A percentile compares a stretch with the other conserved stretches of the same genome.
phyloP scores from a whole-genome alignment of 371 early-diverging fungal species.

The Mycotypha africana region DNA sequence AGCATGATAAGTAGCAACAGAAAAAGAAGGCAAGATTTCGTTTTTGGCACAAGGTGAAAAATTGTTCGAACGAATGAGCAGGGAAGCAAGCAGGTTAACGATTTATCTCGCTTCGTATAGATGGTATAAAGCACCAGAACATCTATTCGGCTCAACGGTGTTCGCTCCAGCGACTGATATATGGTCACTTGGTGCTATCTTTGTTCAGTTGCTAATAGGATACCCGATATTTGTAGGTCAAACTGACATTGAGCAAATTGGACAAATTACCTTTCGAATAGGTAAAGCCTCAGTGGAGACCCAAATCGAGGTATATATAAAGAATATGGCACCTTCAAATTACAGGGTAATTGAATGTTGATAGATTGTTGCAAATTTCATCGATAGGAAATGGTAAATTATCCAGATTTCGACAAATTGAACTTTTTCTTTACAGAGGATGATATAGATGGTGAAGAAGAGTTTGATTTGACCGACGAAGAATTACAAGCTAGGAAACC shows the following conservation, averaged over 20 bases:
- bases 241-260: conserved; percentile 40
- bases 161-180: conserved; percentile 38
- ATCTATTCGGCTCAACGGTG: conserved; percentile 29
- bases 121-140: conserved; percentile 44
- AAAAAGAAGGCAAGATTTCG: too few relatives aligned
- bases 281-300: conserved; percentile 25
- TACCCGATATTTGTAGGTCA: conserved; percentile 32
- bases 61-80: neutral
- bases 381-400: conserved; percentile 34
- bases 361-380: neutral
- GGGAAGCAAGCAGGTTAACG: too few relatives aligned
- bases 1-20: too few relatives aligned
- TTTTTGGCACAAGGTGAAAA: conserved; percentile 36
- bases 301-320: too few relatives aligned
- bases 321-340: too few relatives aligned
- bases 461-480: conserved; percentile 9
- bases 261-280: conserved; percentile 25
- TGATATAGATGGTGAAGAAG: conserved; percentile 1
- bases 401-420: conserved; percentile 39
- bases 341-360: too few relatives aligned
- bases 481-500: conserved; percentile 21
- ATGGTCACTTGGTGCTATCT: conserved; percentile 41
- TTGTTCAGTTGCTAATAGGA: conserved; percentile 24
- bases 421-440: conserved; percentile 23
- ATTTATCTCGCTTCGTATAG: conserved; percentile 2